Conservation (phyloP, 352 stramenopile genomes). For the Phytopythium sindhum region DNA sequence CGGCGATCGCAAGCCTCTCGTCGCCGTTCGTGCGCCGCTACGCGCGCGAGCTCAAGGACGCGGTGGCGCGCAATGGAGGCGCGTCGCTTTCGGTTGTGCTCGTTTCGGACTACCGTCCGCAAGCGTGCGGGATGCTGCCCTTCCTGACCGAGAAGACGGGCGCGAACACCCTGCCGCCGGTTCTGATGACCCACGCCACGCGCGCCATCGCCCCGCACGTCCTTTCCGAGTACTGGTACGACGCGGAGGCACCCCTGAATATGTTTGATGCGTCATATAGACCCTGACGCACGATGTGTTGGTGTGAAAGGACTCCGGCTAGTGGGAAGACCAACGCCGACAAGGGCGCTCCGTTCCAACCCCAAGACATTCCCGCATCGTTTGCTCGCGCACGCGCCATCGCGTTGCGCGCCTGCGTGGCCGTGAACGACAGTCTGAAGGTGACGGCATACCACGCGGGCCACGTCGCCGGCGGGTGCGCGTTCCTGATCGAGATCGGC, state of each 20-base stretch:
- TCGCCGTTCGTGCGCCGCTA: slow-evolving; percentile 32
- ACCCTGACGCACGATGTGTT: background rate
- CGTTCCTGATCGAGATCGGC: slow-evolving; percentile 76
- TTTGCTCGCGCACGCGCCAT: slow-evolving; percentile 55
- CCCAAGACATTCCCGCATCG: slow-evolving; percentile 48
- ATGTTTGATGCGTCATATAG: background rate
- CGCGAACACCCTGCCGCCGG: slow-evolving; percentile 24
- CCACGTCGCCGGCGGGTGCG: slow-evolving; percentile 72
- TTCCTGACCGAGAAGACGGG: slow-evolving; percentile 65
- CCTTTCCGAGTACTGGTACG: slow-evolving; percentile 73
- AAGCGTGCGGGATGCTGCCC: slow-evolving; percentile 68
- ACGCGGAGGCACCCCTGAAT: background rate
- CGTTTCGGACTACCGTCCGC: slow-evolving; percentile 65
- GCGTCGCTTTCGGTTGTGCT: slow-evolving; percentile 48
- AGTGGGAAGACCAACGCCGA: slow-evolving; percentile 12
- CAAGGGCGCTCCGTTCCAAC: slow-evolving; percentile 39
- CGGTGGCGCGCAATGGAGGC: slow-evolving; percentile 39
- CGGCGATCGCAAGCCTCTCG: slow-evolving; percentile 6
- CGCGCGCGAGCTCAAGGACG: slow-evolving; percentile 51
- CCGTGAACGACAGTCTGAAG: slow-evolving; percentile 66
- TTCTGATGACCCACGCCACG: slow-evolving; percentile 79
- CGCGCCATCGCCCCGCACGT: slow-evolving; percentile 68
- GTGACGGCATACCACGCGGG: slow-evolving; percentile 80
- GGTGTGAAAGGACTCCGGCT: background rate
- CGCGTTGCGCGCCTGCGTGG: slow-evolving; percentile 46